Evolutionary conservation across 139 green algal genomes (phyloP), one percentile per base, ranked within the genome.

Genomic region (Mychonastes homosphaera): DNA sequence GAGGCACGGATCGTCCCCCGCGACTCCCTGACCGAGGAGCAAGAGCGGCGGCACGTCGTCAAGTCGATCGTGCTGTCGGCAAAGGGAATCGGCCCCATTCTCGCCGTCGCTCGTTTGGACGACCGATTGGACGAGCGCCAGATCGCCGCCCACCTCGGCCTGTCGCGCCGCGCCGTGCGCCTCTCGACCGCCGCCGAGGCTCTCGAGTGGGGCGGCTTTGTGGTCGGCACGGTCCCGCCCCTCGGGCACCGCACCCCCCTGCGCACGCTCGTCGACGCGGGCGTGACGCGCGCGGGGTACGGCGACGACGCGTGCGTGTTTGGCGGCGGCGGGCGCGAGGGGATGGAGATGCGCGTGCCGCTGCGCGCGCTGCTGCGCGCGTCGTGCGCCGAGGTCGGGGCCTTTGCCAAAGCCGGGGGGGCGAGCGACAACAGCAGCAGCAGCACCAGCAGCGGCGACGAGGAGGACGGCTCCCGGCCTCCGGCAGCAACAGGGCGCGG

Each of bases 171-270:
- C 23, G 53, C 43, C 6, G 29, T 70, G 36, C 29, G 62, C 36
- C 50, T 75, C 21, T 62, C 68, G 1, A 45, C 23, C 7, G 21
- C 23, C 6, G 48, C 55, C 4, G 62, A 75, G 41, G 62, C 62
- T 23, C 23, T 60, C 29, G n/a, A 18, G 9, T 28, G 39, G 13
- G 65, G 55, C 15, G 67, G 67, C 19, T 74, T 59, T 23, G 34
- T 51, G 10, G 49, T 74, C 13, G 67, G 67, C 40, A 55, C 53
- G 28, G 59, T 74, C 9, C 67, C 67, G 9, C 61, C 61, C 8
- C 44, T 67, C 13, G 67, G 67, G 6, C 67, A 74, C 49, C 18
- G 6, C 12, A 4, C 13, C 5, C 32, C 18, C 9, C 21, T 74
- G 26, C 60, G 28, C 19, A 74, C 67, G 3, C 34, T 67, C 10